Conservation (phyloP, 345 rosid species). For the Melaleuca quinquenervia region DNA sequence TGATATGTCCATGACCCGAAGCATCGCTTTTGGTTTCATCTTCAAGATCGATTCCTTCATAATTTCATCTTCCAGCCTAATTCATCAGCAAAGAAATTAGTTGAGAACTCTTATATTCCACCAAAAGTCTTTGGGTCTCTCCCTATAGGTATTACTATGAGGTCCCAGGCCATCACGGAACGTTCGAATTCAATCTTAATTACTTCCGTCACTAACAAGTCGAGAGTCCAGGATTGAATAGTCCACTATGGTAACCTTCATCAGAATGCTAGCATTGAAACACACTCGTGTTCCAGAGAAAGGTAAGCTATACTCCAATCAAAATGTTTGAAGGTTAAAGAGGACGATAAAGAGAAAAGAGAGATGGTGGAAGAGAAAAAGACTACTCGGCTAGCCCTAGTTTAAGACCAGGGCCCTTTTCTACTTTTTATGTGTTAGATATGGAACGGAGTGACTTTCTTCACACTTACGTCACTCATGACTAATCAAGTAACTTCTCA, state of each 20-base stretch:
- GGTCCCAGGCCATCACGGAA: accelerated
- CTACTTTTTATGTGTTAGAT: background rate
- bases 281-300: background rate
- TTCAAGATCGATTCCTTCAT: too few relatives aligned
- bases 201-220: background rate
- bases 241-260: accelerated
- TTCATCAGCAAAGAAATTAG: too few relatives aligned
- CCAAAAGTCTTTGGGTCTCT: background rate
- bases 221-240: background rate
- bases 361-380: too few relatives aligned
- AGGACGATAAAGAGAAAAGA: too few relatives aligned
- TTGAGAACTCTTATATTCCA: too few relatives aligned
- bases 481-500: background rate
- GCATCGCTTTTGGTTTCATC: background rate
- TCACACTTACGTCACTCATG: background rate
- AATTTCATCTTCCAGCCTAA: too few relatives aligned
- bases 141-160: too few relatives aligned
- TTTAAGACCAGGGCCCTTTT: background rate
- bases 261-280: background rate
- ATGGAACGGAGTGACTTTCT: background rate
- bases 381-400: too few relatives aligned
- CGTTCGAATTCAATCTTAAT: background rate
- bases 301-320: background rate
- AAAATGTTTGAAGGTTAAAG: too few relatives aligned
- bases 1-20: too few relatives aligned